Conservation (phyloP, 1,284 basidiomycete species). For the Cutaneotrichosporon sp. region DNA sequence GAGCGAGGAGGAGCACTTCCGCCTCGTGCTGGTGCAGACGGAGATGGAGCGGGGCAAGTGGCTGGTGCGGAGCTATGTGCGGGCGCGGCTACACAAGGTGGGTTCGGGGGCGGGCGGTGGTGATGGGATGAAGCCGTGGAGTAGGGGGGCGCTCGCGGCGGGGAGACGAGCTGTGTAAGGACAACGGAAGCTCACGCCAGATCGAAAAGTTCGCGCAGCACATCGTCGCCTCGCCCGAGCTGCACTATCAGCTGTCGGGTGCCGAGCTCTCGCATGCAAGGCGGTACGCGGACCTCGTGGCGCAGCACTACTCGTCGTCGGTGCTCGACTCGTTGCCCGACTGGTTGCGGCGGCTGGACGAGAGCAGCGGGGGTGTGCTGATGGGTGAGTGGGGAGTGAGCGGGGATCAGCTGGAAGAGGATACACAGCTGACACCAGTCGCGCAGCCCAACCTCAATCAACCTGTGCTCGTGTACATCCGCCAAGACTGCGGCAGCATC, state of each 20-base stretch:
- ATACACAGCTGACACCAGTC: constrained; percentile 61
- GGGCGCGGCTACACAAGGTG: constrained; percentile 83
- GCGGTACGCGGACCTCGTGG: constrained; percentile 71
- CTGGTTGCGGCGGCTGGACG: constrained; percentile 71
- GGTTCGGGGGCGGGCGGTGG: constrained; percentile 20
- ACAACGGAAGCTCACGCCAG: constrained; percentile 54
- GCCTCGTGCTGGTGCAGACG: constrained; percentile 85
- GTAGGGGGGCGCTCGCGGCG: background rate
- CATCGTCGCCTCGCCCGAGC: constrained; percentile 66
- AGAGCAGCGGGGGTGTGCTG: constrained; percentile 63
- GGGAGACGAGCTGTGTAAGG: background rate
- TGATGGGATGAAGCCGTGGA: too few species aligned
- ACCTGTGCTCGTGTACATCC: constrained; percentile 77
- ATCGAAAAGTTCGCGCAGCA: constrained; percentile 82
- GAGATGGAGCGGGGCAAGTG: constrained; percentile 92
- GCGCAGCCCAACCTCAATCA: constrained; percentile 69
- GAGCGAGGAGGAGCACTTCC: constrained; percentile 85
- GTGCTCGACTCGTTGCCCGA: constrained; percentile 78
- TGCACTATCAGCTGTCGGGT: constrained; percentile 71
- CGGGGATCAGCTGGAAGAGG: too few species aligned
- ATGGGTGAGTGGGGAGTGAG: constrained; percentile 65
- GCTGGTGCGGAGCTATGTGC: constrained; percentile 78
- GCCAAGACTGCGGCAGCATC: constrained; percentile 68
- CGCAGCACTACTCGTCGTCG: constrained; percentile 69
- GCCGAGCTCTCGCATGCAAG: constrained; percentile 77